Percentiles rank a stretch among this genome's conserved stretches.
Conservation (phyloP, 2,329 filamentous ascomycete genomes). For the Cadophora gregata region DNA sequence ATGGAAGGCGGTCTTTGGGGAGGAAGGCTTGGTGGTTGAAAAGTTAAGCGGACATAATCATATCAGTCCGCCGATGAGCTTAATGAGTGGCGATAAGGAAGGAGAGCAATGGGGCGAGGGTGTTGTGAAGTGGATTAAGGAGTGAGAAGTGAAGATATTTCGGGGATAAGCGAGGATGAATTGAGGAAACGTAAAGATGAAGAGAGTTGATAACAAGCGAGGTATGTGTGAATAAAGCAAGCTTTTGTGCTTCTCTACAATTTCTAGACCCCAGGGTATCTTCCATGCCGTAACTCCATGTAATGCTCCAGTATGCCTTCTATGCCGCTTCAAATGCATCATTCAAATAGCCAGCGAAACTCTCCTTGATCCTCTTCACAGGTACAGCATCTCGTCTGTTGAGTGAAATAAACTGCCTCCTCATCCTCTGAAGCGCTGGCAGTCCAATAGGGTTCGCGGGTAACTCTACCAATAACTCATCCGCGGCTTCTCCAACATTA, state of each 20-base stretch:
- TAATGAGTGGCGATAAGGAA: constrained; percentile 39
- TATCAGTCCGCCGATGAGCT: constrained; percentile 38
- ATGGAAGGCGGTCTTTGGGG: constrained; percentile 37
- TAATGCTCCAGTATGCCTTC: constrained; percentile 8
- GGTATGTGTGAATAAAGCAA: background rate
- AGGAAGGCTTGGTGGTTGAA: constrained; percentile 32
- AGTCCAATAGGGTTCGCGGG: constrained; percentile 70
- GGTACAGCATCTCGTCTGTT: constrained; percentile 71
- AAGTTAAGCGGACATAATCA: constrained; percentile 42
- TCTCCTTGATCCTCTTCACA: constrained; percentile 61
- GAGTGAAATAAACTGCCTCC: constrained; percentile 77
- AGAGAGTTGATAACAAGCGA: background rate
- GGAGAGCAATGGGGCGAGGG: constrained; percentile 42
- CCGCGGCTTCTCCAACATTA: constrained; percentile 42
- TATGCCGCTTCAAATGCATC: constrained; percentile 59
- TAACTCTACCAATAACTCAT: constrained; percentile 66
- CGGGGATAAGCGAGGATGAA: background rate
- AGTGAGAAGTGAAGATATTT: background rate
- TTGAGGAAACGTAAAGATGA: background rate
- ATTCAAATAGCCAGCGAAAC: constrained; percentile 71
- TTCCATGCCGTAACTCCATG: constrained; percentile 27
- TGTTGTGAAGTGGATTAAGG: constrained; percentile 40
- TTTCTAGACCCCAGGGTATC: constrained; percentile 26
- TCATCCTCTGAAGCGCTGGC: constrained; percentile 77
- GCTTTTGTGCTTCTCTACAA: background rate